Evolutionary conservation across 2,329 filamentous ascomycete genomes (phyloP), one percentile per base, ranked within the genome.

Genomic region (Rhinocladiella similis): DNA sequence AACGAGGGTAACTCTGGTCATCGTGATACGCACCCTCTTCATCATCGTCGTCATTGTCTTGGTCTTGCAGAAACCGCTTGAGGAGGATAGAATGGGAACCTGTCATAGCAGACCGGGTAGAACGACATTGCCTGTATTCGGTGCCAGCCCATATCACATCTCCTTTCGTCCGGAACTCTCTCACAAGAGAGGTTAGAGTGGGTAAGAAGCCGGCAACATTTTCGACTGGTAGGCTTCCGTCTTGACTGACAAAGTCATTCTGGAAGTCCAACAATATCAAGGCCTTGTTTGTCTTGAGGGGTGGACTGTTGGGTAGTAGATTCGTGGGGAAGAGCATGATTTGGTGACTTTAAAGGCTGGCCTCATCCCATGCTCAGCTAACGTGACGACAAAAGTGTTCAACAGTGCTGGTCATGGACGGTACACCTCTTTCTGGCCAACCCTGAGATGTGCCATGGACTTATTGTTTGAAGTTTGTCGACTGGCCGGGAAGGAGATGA

Each of bases 231-330:
- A 97, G 73, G 22, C 85, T 82, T 53, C 89, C 88, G 49, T 84
- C 80, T 1, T 83, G 74, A 5, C 84, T 80, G 56, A 95, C 75
- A 67, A 97, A 96, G 70, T 97, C 93, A 66, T 95, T 91, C 69
- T 97, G 94, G 35, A 96, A 83, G 67, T 96, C 93, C 62, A 97
- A 80, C 16, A 95, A 76, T 18, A 97, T 77, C 42, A 99, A 79
- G 1, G 90, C 93, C 73, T 84, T 83, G 54, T 81, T 75, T 20
- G 83, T 85, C 60, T 82, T 74, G 57, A 86, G 77, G 52, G 75
- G 74, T 14, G 82, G 80, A 50, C 60, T 60, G 71, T 48, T 13
- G 47, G 64, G 60, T 18, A 65, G 41, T 7, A 57, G 60, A 20
- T 60, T 63, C 35, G 50, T 29, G 33, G 59, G 56, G 46, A 66